Base-by-base conservation (phyloP, 805 yeast genomes). In the Myxozyma geophila region DNA sequence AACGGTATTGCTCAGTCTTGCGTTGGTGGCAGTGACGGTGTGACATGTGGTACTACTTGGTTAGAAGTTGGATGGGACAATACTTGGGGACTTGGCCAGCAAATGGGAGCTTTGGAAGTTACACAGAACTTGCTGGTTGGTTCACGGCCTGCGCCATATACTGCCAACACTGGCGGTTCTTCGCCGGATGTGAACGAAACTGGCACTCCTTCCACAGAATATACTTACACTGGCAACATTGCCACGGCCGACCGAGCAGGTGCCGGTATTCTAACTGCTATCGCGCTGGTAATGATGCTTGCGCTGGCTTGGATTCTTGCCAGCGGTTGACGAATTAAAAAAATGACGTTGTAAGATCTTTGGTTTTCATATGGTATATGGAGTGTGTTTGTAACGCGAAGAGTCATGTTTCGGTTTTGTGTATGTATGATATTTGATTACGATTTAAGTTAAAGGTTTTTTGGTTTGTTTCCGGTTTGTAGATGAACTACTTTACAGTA, bases 21-120 rank as follows among this genome's bases (percentile, higher is more conserved):
- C 77, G 80, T 88, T 1, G 98, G 98, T 68, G 98, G 97, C 71
- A 64, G 77, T 5, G 98, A 92, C 74, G 90, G 90, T 17, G 88
- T 85, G 67, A 92, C 98, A 0, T 93, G 98, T 80, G 98, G 97
- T 36, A 72, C 83, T 62, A 81, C 89, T 72, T 92, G 98, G 98
- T 76, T 83, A 2, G 69, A 67, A 19, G 78, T 79, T 1, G 85
- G 84, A 19, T 89, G 88, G 86, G 98, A 92, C 76, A 86, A 83
- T 1, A 72, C 73, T 47, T 90, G 83, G 71, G 97, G 98, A 2
- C 80, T 93, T 41, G 98, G 98, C 61, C 97, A 93, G 77, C 96
- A 93, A 77, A 88, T 90, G 83, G 78, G 87, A 40, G 97, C 97
- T 0, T 77, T 92, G 66, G 98, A 92, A 65, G 79, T 80, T 7